Conservation (phyloP, 1,139 yeast species). For the Magnusiomyces suaveolens region DNA sequence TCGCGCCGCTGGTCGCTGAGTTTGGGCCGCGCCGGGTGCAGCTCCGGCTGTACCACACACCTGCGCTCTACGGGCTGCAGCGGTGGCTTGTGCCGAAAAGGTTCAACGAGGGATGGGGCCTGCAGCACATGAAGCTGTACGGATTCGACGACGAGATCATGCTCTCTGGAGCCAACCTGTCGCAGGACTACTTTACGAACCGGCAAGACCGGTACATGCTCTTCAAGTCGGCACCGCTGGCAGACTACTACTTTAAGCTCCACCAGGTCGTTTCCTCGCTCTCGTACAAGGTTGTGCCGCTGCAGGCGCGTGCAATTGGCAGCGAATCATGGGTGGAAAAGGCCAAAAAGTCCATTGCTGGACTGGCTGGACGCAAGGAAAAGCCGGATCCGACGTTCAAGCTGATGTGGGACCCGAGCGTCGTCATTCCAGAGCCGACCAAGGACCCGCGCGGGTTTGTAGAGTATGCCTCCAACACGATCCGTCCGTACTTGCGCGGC, state of each 20-base stretch:
- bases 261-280: constrained; percentile 58
- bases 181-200: constrained; percentile 86
- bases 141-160: constrained; percentile 89
- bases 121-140: constrained; percentile 95
- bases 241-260: constrained; percentile 64
- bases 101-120: constrained; percentile 81
- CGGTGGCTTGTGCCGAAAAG: constrained; percentile 65
- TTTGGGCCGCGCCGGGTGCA: constrained; percentile 66
- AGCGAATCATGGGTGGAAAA: not conserved
- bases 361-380: constrained; percentile 8
- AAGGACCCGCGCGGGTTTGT: constrained; percentile 49
- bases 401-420: constrained; percentile 65
- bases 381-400: constrained; percentile 32
- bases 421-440: constrained; percentile 64
- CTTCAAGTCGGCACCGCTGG: constrained; percentile 46
- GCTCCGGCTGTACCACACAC: constrained; percentile 81
- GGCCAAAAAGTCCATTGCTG: constrained; percentile 3
- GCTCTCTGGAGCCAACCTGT: constrained; percentile 83
- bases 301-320: not conserved
- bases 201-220: constrained; percentile 88
- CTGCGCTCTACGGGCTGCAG: constrained; percentile 62
- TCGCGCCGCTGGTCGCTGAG: constrained; percentile 57
- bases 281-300: constrained; percentile 53
- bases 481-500: constrained; percentile 46
- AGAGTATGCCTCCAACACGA: constrained; percentile 46